These are phyloP conservation scores for Cymbopogon citratus DNA, from an alignment of 176 grass and related monocot genomes.

Conservation along the genomic window DNA sequence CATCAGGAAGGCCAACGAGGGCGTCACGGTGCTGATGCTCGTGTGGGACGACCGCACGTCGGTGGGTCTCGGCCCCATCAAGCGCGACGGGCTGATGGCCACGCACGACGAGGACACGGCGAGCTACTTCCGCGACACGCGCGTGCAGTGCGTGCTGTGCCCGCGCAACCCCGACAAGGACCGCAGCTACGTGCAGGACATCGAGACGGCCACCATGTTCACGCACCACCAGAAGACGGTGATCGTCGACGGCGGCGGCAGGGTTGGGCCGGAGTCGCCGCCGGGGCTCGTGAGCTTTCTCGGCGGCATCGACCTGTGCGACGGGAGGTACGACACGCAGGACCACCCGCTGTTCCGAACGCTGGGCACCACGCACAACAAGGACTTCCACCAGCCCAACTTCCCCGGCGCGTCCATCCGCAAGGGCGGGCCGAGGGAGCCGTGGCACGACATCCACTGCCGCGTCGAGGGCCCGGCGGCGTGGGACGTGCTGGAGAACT, in stretches of 20 bases:
- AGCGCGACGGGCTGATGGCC: constrained; percentile 80
- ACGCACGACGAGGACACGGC: constrained; percentile 79
- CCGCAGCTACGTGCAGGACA: constrained; percentile 69
- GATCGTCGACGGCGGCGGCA: constrained; percentile 36
- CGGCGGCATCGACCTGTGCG: constrained; percentile 76
- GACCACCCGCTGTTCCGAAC: constrained; percentile 58
- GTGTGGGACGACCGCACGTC: constrained; percentile 90
- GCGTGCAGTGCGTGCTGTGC: constrained; percentile 70
- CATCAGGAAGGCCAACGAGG: constrained; percentile 51
- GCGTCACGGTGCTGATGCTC: constrained; percentile 64
- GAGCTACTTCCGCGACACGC: constrained; percentile 37
- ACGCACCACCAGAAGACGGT: constrained; percentile 93
- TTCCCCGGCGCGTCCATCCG: constrained; percentile 35
- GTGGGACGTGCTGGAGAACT: constrained; percentile 58
- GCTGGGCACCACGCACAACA: constrained; percentile 27
- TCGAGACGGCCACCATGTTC: constrained; percentile 75
- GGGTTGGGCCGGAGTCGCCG: background rate
- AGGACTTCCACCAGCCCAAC: constrained; percentile 73
- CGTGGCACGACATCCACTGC: constrained; percentile 67
- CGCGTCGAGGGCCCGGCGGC: constrained; percentile 47
- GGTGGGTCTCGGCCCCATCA: constrained; percentile 56
- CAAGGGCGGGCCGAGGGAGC: constrained; percentile 67
- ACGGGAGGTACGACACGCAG: constrained; percentile 69
- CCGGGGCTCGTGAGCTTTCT: constrained; percentile 46
- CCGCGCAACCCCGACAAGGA: constrained; percentile 61